Conservation (phyloP, 495 filamentous ascomycete genomes). For the Annulohypoxylon maeteangense region DNA sequence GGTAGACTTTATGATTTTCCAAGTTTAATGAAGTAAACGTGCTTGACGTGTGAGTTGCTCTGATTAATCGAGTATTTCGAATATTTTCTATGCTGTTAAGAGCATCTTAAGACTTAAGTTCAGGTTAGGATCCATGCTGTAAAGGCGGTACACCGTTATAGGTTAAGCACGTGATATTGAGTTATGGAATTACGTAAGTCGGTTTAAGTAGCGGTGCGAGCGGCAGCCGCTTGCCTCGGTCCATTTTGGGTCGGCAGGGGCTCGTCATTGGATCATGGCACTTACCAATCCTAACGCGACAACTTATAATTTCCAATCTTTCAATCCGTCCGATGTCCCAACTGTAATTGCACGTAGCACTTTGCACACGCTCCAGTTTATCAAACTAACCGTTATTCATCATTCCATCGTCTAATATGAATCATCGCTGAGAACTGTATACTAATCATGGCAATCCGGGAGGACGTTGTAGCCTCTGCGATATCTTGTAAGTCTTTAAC, state of each 20-base stretch:
- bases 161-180: constrained; percentile 14
- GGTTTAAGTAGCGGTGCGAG: constrained; percentile 6
- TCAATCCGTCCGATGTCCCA: not conserved
- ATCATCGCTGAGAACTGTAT: constrained; percentile 17
- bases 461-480: constrained; percentile 86
- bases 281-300: constrained; percentile 33
- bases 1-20: not conserved
- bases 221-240: constrained; percentile 36
- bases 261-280: constrained; percentile 31
- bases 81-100: too few species aligned
- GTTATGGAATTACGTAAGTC: constrained; percentile 8
- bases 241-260: constrained; percentile 29
- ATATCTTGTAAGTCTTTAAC: constrained; percentile 70
- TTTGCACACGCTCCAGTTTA: not conserved
- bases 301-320: constrained; percentile 16
- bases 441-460: constrained; percentile 76
- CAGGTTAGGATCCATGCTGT: too few species aligned
- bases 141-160: not conserved
- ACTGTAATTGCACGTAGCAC: not conserved
- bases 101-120: too few species aligned
- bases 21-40: not conserved
- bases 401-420: constrained; percentile 36
- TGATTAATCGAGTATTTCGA: too few species aligned
- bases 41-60: not conserved
- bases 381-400: not conserved